Evolutionary conservation across 2,329 filamentous ascomycete species (phyloP), one percentile per base, ranked within the genome.

Genomic region (Colletotrichum lentis): DNA sequence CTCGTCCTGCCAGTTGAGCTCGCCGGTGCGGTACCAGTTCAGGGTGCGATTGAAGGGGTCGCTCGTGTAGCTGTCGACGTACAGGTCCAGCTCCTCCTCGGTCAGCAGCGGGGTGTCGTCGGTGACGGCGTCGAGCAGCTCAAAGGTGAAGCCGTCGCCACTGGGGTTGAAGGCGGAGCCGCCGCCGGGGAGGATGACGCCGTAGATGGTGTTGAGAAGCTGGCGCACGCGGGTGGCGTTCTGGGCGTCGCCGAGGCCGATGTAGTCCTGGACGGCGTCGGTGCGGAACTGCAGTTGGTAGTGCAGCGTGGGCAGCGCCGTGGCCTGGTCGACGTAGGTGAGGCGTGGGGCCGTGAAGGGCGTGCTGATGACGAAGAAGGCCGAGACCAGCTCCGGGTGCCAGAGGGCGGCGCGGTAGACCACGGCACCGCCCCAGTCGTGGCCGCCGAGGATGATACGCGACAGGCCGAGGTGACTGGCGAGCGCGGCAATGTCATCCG

Each of bases 1-100:
- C 74, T 97, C 96, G 70, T 97, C 93, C 54, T 92, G 85, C 75
- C 84, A 91, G 78, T 97, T 97, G 68, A 90, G 78, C 76, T 87
- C 81, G 12, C 87, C 83, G 2, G 87, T 91, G 52, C 93, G 89
- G 80, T 98, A 99, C 92, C 93, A 97, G 80, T 94, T 96, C 65
- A 93, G 82, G 16, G 93, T 92, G 0, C 93, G 92, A 71, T 90
- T 87, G 71, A 98, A 79, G 47, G 93, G 93, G 74, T 90, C 86
- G 49, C 86, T 84, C 24, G 82, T 78, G 79, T 90, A 97, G 79
- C 94, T 85, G 37, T 86, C 79, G 16, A 88, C 88, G 77, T 97
- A 97, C 79, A 88, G 91, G 63, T 94, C 89, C 49, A 95, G 78
- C 78, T 94, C 91, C 75, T 91, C 83, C 31, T 84, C 77, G n/a